Conservation (phyloP, 331 rosid genomes). For the Quercus tomentella region DNA sequence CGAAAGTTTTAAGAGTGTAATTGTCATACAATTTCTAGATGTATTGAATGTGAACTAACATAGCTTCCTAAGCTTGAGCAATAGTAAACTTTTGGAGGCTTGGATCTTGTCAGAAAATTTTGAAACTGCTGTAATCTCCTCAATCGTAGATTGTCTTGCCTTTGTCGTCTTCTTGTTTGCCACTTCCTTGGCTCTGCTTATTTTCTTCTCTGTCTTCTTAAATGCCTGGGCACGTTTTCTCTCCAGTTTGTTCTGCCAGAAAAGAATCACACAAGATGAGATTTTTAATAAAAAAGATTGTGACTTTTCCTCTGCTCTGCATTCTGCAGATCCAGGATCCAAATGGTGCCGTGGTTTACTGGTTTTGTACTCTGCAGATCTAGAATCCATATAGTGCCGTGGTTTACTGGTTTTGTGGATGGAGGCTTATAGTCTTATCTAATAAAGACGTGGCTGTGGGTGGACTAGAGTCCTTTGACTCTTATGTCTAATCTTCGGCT, state of each 20-base stretch:
- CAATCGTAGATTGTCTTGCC: conserved; percentile 36
- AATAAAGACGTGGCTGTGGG: too few species aligned
- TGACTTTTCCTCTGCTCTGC: too few species aligned
- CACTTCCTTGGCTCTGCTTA: conserved; percentile 40
- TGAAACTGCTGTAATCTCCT: conserved; percentile 32
- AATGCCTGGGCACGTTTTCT: conserved; percentile 37
- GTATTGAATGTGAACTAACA: conserved; percentile 1
- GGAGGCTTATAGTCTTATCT: too few species aligned
- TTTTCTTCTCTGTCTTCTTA: conserved; percentile 34
- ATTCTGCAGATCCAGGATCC: too few species aligned
- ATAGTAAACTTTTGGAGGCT: conserved; percentile 15
- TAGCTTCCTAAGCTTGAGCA: conserved; percentile 6
- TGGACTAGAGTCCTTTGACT: too few species aligned
- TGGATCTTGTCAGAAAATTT: conserved; percentile 2
- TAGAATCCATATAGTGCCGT: too few species aligned
- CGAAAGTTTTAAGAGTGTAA: not conserved
- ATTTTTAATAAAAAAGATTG: not conserved
- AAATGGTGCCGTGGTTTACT: too few species aligned
- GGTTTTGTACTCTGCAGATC: too few species aligned
- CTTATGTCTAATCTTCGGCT: too few species aligned
- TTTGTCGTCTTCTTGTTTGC: conserved; percentile 48
- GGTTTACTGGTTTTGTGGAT: too few species aligned
- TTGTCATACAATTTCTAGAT: not conserved
- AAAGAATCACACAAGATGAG: not conserved
- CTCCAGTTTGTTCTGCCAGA: conserved; percentile 49